Conservation (phyloP, 2,329 filamentous ascomycete genomes). For the Huntiella bhutanensis region DNA sequence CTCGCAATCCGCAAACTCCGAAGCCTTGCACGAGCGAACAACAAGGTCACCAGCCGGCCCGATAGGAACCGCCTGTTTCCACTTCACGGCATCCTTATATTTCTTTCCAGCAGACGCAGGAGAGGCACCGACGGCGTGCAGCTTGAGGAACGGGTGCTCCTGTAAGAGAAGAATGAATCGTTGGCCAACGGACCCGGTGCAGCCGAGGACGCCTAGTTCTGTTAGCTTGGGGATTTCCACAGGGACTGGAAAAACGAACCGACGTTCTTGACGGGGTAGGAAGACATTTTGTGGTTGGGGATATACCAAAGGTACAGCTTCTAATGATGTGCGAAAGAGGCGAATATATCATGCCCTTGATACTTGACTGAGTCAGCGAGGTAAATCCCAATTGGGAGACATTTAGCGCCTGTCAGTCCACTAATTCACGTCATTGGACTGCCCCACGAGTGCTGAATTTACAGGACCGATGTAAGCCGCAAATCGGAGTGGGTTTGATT, state of each 20-base stretch:
- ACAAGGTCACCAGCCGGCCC: slow-evolving; percentile 61
- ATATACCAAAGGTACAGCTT: too few relatives aligned
- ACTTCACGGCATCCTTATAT: slow-evolving; percentile 83
- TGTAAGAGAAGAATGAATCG: slow-evolving; percentile 86
- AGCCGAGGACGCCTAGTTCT: slow-evolving; percentile 53
- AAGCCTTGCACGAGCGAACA: slow-evolving; percentile 66
- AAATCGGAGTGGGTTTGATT: slow-evolving; percentile 4
- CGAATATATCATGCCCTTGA: too few relatives aligned
- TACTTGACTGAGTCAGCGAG: too few relatives aligned
- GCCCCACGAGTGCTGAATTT: neutral
- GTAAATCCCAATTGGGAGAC: too few relatives aligned
- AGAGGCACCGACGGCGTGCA: slow-evolving; percentile 80
- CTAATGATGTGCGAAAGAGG: too few relatives aligned
- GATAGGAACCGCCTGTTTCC: slow-evolving; percentile 85
- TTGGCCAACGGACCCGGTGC: slow-evolving; percentile 86
- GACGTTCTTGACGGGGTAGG: slow-evolving; percentile 39
- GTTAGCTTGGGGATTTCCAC: neutral
- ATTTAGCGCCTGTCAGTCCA: neutral
- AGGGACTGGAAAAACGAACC: slow-evolving; percentile 21
- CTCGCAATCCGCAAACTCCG: slow-evolving; percentile 76
- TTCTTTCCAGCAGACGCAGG: slow-evolving; percentile 78
- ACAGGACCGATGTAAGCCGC: slow-evolving; percentile 1
- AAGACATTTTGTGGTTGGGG: slow-evolving; percentile 14
- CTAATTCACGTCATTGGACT: neutral
- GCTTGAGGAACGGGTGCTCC: slow-evolving; percentile 67